Percentiles rank a stretch among this genome's conserved stretches.
phyloP scores from a whole-genome alignment of 768 basidiomycete genomes.

The Dioszegia aurantiaca region DNA sequence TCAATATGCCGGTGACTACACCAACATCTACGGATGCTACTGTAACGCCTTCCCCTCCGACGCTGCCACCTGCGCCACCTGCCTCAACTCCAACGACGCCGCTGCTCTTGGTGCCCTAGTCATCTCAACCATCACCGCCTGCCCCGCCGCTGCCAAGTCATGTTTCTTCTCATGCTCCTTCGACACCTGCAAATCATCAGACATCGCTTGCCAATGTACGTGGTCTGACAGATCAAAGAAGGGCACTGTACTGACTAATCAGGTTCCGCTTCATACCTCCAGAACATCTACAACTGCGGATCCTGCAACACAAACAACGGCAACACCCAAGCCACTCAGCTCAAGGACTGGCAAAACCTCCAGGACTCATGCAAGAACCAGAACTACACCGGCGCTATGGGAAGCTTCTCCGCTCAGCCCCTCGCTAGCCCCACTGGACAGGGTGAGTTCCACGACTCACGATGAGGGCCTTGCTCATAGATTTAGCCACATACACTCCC shows the following conservation, averaged over 20 bases:
- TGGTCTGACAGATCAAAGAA: too few relatives aligned
- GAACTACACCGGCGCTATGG: conserved; percentile 45
- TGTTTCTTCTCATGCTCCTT: conserved; percentile 49
- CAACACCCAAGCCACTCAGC: conserved; percentile 47
- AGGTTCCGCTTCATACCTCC: conserved; percentile 41
- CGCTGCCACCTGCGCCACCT: conserved; percentile 42
- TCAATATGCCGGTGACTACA: conserved; percentile 21
- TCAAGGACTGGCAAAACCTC: conserved; percentile 46
- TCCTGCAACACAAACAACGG: conserved; percentile 51
- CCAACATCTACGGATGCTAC: conserved; percentile 49
- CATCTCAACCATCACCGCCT: conserved; percentile 33
- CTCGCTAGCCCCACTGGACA: conserved; percentile 31
- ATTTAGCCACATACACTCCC: conserved; percentile 34
- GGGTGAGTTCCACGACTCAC: neutral
- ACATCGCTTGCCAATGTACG: conserved; percentile 50
- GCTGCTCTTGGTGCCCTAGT: conserved; percentile 32
- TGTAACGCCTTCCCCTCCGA: conserved; percentile 46
- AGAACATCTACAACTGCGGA: conserved; percentile 50
- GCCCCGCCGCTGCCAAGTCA: conserved; percentile 26
- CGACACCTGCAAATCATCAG: conserved; percentile 40
- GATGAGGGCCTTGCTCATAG: conserved; percentile 6
- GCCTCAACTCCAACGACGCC: conserved; percentile 42
- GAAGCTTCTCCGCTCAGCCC: conserved; percentile 29
- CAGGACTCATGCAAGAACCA: conserved; percentile 46
- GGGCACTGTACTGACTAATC: neutral